These are phyloP conservation scores for Aurifilum marmelostoma DNA, from an alignment of 2,329 filamentous ascomycete species.

Conservation along the genomic window DNA sequence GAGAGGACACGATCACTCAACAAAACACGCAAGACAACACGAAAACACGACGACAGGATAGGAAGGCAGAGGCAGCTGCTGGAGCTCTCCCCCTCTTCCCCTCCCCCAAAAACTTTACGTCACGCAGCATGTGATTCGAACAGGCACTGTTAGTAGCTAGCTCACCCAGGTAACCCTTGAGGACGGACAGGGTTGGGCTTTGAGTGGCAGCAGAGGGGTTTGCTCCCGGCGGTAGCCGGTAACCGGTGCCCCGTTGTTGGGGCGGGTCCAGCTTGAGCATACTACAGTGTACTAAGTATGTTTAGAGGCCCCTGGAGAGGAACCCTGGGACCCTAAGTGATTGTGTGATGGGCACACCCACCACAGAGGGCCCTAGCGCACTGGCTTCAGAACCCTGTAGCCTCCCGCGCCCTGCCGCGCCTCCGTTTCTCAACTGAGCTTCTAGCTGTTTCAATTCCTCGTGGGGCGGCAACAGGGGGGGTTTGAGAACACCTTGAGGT, in stretches of 20 bases:
- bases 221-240: background rate
- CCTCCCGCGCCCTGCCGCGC: no score
- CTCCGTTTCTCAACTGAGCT: background rate
- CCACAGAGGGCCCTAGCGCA: background rate
- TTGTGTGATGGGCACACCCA: background rate
- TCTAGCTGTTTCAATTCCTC: conserved; percentile 8
- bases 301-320: no score
- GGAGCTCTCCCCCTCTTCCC: background rate
- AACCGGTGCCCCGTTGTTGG: background rate
- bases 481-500: conserved; percentile 14
- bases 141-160: background rate
- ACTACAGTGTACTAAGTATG: no score
- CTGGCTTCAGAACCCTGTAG: background rate
- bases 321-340: background rate
- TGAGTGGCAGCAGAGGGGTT: background rate
- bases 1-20: background rate
- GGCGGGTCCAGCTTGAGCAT: background rate
- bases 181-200: background rate
- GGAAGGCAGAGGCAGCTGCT: background rate
- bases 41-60: background rate
- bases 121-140: conserved; percentile 2
- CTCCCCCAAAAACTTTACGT: background rate
- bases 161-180: background rate
- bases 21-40: background rate
- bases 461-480: background rate